Base-by-base conservation (phyloP, 83 land plant species). In the Diphasiastrum complanatum region DNA sequence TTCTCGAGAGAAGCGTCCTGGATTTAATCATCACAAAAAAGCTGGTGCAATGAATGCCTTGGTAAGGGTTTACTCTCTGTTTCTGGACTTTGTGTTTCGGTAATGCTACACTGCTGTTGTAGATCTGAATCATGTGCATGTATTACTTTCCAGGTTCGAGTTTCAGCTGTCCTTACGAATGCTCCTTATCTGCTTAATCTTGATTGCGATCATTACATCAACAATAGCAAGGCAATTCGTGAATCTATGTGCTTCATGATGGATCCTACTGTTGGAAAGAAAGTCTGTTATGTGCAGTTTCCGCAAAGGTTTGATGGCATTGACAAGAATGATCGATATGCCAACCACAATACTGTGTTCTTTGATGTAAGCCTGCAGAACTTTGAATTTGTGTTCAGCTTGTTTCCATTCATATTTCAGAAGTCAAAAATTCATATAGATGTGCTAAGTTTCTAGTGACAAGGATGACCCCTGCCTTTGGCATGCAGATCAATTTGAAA, bases 201-300 rank as follows among this genome's bases (percentile, higher is more conserved):
- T 6, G 83, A 85, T 69, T 86, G 87, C 68, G 91, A 86, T 71
- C 87, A 55, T 35, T 55, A 55, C 43, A 33, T 55, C 20, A 55
- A 55, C 43, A 55, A 55, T 35, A 55, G 59, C 59, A 27, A 55
- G 35, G 59, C 59, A 10, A 0, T 55, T 33, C 70, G 70, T 30
- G 91, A 86, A 66, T 87, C 87, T 16, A 86, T 86, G 91, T 86
- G 91, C 51, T 86, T 86, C 64, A 76, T 83, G 87, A 86, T 86
- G 87, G 87, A 86, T 59, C 87, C 84, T 45, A 73, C 68, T 4
- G 40, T 57, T 38, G 87, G 85, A 33, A 83, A 68, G 78, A 86
- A 83, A 61, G 78, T 79, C 11, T 55, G 59, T 27, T 55, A 55
- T 1, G 59, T 55, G 18, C 59, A 55, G 59, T 55, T 55, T 30